Percentiles rank a stretch among this genome's conserved stretches.
phyloP scores from a whole-genome alignment of 768 basidiomycete genomes.

The Naganishia randhawae region DNA sequence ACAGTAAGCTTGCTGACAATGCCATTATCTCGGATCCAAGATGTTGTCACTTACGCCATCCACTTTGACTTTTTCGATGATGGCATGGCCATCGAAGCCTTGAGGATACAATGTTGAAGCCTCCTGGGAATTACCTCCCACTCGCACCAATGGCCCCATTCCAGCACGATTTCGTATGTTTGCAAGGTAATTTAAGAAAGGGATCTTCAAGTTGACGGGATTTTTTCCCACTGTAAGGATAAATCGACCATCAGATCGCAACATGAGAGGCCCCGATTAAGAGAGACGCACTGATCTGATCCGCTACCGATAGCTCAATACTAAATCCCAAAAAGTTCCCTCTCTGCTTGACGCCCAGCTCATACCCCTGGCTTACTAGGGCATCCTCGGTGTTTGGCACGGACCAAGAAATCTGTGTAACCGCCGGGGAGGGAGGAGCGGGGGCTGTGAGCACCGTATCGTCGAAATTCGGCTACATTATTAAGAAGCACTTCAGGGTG shows the following conservation, averaged over 20 bases:
- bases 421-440: conserved; percentile 36
- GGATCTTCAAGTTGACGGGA: conserved; percentile 57
- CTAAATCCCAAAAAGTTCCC: conserved; percentile 71
- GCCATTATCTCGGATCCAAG: background rate
- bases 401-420: conserved; percentile 30
- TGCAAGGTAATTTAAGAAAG: conserved; percentile 74
- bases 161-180: conserved; percentile 67
- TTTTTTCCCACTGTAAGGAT: conserved; percentile 35
- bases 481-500: background rate
- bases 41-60: conserved; percentile 27
- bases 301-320: conserved; percentile 69
- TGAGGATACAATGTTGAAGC: conserved; percentile 56
- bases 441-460: conserved; percentile 31
- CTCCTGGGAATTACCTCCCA: conserved; percentile 80
- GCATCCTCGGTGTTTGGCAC: conserved; percentile 32
- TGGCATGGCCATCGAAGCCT: conserved; percentile 55
- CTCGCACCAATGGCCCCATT: conserved; percentile 59
- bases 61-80: conserved; percentile 56
- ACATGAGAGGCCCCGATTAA: conserved; percentile 12
- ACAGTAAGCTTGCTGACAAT: background rate
- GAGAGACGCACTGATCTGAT: conserved; percentile 59
- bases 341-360: conserved; percentile 54
- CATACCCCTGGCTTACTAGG: conserved; percentile 12
- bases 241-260: conserved; percentile 36
- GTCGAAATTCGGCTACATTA: conserved; percentile 5